Base-by-base conservation (phyloP, 1,284 basidiomycete species). In the Lentinula novae-zelandiae region DNA sequence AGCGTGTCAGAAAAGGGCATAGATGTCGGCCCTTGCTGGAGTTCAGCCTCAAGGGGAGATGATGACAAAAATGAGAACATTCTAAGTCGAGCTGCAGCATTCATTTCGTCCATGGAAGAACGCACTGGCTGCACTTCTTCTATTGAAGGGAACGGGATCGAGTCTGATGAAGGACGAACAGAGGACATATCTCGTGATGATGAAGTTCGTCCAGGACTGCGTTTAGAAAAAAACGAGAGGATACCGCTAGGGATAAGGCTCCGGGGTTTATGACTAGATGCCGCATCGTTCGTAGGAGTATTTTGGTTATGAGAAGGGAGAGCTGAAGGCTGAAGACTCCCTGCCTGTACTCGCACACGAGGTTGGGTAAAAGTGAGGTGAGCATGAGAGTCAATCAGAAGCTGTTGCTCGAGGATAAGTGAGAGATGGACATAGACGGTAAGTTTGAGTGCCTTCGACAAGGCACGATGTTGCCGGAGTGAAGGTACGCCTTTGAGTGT, bases 341-440 rank as follows among this genome's bases (percentile, higher is more conserved):
- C 39, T 31, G 78, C 17, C 74, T 33, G 48, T 31, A 44, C 51
- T 42, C 49, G 57, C 13, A 58, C 39, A 17, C 49, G 57, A n/a
- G 57, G 57, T 12, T n/a, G 69, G 13, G 76, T 71, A 62, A 73
- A 82, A 40, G 73, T 72, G 13, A 88, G 71, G 4, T 71, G 68
- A 17, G 85, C 76, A 53, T 76, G 71, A 0, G 79, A 83, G 68
- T 85, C 77, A 5, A 73, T 64, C n/a, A 87, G 76, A 5, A 86
- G 69, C 50, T 81, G 77, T 67, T 88, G 85, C 66, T 89, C 86
- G 20, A 89, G 79, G 3, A 85, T 64, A 33, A 87, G 73, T 1
- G 85, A 82, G 1, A 87, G 76, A 63, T 85, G 82, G 13, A 79
- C 68, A 67, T 83, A 88, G n/a, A 84, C 71, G 1, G 81, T 69